These are phyloP conservation scores for Ceratobasidium sp. DNA, from an alignment of 1,284 basidiomycete species.

Conservation along the genomic window DNA sequence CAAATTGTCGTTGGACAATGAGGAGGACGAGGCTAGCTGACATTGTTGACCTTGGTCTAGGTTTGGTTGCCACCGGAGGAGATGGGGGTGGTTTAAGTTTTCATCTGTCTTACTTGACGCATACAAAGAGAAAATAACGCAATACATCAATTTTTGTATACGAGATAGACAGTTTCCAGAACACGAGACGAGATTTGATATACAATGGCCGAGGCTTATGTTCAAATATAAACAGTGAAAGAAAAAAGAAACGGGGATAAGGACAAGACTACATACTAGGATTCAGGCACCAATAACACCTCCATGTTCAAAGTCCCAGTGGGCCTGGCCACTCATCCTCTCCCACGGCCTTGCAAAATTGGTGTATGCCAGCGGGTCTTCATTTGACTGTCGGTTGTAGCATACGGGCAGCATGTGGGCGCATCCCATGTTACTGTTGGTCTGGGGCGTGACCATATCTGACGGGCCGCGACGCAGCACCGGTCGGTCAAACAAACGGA, in stretches of 20 bases:
- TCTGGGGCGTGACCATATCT: neutral
- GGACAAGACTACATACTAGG: neutral
- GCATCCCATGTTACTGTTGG: slow-evolving; percentile 20
- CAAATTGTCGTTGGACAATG: no score
- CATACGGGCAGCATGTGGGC: neutral
- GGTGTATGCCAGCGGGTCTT: slow-evolving; percentile 20
- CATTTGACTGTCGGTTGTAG: neutral
- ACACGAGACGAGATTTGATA: no score
- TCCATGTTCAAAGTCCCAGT: slow-evolving; percentile 28
- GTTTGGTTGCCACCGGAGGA: no score
- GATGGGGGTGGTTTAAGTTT: no score
- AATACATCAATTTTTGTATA: no score
- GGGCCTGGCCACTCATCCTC: neutral
- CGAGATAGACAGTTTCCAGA: no score
- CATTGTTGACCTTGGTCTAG: no score
- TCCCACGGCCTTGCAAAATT: slow-evolving; percentile 19
- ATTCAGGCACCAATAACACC: slow-evolving; percentile 1
- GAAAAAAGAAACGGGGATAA: neutral
- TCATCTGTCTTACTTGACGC: no score
- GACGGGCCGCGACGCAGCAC: no score
- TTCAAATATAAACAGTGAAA: neutral
- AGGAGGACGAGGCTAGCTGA: no score
- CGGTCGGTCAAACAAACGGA: slow-evolving; percentile 2
- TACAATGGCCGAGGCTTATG: no score
- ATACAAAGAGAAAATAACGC: no score